Base-by-base conservation (phyloP, 106 monocot species). In the Dioscorea zingiberensis region DNA sequence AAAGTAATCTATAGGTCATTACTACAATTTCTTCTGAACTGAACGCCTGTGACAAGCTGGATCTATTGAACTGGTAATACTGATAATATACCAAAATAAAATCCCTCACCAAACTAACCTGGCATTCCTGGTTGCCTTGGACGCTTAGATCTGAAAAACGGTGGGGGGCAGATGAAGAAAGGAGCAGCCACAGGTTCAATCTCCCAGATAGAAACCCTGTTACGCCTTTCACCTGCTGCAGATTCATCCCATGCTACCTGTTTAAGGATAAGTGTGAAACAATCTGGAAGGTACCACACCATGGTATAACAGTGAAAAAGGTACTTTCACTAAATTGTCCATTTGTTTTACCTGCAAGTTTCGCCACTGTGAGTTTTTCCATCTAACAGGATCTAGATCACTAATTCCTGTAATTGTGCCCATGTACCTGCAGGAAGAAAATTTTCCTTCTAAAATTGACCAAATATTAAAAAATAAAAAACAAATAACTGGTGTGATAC, bases 201-300 rank as follows among this genome's bases (percentile, higher is more conserved):
- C 69, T 97, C 95, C 95, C 95, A 97, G 26, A 88, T 58, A 62
- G 95, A 97, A 48, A 92, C 95, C 60, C 91, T 76, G 49, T 80
- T 91, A 22, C 88, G 92, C 66, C 86, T 88, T 74, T 97, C 95
- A 64, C 91, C 86, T 23, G 92, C 74, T 67, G 82, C 88, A 70
- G 95, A 88, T 30, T 97, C 95, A 77, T 97, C 95, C 95, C 95
- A 97, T 3, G 85, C 95, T 51, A 97, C 88, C 95, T 97, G 77
- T 66, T 63, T 25, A 70, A 60, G 61, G 23, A 74, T 18, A 25
- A 54, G 47, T 54, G 38, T 38, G 10, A 38, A 38, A 38, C 4
- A 38, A 38, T 38, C 4, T 38, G 38, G 38, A 38, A 38, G 38
- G 38, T 6, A 10, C 6, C 10, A 10, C 0, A 38, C 3, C 10